A percentile compares a stretch with the other conserved stretches of the same genome.
These are phyloP conservation scores for Phytophthora tubulina DNA, from an alignment of 352 stramenopile genomes.

Conservation along the genomic window DNA sequence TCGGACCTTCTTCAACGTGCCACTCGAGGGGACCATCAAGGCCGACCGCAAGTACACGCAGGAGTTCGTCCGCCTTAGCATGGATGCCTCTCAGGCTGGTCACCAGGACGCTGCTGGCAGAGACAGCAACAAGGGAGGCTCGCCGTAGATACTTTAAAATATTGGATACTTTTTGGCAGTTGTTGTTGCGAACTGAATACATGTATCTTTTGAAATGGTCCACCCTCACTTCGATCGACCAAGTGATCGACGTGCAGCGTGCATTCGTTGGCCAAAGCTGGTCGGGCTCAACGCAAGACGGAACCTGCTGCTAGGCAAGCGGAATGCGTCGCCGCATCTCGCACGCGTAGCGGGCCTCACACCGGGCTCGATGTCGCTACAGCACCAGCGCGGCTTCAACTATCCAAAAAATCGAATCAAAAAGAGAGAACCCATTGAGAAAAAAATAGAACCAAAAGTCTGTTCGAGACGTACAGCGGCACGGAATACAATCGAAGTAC, in stretches of 20 bases:
- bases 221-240: slow-evolving; percentile 8
- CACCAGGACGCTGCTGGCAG: slow-evolving; percentile 25
- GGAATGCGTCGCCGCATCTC: slow-evolving; percentile 49
- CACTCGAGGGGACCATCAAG: slow-evolving; percentile 56
- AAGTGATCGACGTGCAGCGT: background rate
- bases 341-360: slow-evolving; percentile 56
- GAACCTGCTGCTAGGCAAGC: slow-evolving; percentile 40
- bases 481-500: slow-evolving; percentile 39
- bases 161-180: slow-evolving; percentile 3
- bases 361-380: slow-evolving; percentile 30
- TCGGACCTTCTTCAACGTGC: slow-evolving; percentile 58
- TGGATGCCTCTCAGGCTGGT: slow-evolving; percentile 53
- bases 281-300: background rate
- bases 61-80: slow-evolving; percentile 69
- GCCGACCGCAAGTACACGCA: slow-evolving; percentile 73
- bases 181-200: slow-evolving; percentile 11
- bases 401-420: slow-evolving; percentile 10
- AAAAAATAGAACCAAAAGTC: no score
- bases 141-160: slow-evolving; percentile 18
- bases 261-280: no score
- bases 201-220: background rate
- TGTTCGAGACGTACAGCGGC: slow-evolving; percentile 32
- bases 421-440: slow-evolving; percentile 17
- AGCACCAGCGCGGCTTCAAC: slow-evolving; percentile 44
- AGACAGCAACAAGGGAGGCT: background rate